Evolutionary conservation across 805 yeast genomes (phyloP), one percentile per base, ranked within the genome.

Genomic region (Diddensiella santjacobensis): DNA sequence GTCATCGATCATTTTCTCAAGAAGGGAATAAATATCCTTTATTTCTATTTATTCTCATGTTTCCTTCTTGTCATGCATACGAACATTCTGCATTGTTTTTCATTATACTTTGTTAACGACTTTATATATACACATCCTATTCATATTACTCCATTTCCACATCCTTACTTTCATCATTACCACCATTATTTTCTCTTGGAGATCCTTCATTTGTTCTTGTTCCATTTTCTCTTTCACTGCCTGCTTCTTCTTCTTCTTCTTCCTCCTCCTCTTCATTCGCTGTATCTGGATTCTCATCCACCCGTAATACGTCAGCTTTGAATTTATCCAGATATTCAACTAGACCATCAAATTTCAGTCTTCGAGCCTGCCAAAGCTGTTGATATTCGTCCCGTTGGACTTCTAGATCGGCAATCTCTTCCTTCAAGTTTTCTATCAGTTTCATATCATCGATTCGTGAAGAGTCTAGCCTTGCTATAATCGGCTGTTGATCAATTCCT

Each of bases 391-490:
- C 45, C 41, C 48, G 49, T 40, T 50, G 55, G 8, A 37, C 40
- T 37, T 58, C 53, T 40, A 63, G 50, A 11, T 56, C 62, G 11
- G 22, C 44, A 10, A 62, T 57, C 23, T 62, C 66, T 20, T 52
- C 53, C 5, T 43, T 47, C 23, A 63, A 45, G 5, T 50, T 40
- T 11, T 47, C 56, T 36, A 52, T 53, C n/a, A 44, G 40, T 17
- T 42, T 22, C 19, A 8, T 22, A 22, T 53, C 54, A 8, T 56
- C 61, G 6, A 44, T 51, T 31, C 67, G 52, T 4, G 65, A 41
- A 2, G 47, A n/a, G 33, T 52, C 45, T 22, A 59, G 49, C 40
- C 47, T 30, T 1, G 57, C 60, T 26, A 58, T 48, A 10, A 55
- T 57, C 4, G 55, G 54, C 35, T 44, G 42, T 22, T 33, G 22